Conservation (phyloP, 768 basidiomycete species). For the Naganishia randhawae region DNA sequence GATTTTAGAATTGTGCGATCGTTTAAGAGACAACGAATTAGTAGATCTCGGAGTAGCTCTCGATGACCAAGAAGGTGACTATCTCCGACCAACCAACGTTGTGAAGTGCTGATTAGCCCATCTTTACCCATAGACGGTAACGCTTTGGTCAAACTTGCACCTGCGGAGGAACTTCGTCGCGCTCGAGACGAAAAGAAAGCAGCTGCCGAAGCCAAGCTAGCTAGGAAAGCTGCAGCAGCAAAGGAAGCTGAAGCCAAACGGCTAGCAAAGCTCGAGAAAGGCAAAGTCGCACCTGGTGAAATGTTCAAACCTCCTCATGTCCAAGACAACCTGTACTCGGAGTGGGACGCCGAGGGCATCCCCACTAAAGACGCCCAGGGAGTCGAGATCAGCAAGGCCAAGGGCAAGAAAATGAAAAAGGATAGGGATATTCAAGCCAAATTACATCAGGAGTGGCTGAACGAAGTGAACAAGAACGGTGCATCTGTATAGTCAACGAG, state of each 20-base stretch:
- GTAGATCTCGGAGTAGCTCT: constrained; percentile 92
- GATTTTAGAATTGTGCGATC: constrained; percentile 81
- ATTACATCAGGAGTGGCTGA: constrained; percentile 65
- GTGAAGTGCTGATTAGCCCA: constrained; percentile 20
- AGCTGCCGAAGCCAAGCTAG: constrained; percentile 67
- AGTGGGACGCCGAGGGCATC: constrained; percentile 79
- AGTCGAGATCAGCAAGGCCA: constrained; percentile 76
- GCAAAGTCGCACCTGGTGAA: constrained; percentile 66
- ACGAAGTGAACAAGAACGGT: constrained; percentile 19
- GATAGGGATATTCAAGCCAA: constrained; percentile 69
- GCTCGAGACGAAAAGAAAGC: constrained; percentile 84
- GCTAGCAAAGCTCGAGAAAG: constrained; percentile 76
- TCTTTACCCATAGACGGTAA: constrained; percentile 68
- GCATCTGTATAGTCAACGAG: neutral
- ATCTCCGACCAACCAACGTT: neutral
- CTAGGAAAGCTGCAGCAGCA: constrained; percentile 68
- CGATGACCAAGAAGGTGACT: constrained; percentile 88
- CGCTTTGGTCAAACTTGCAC: constrained; percentile 86
- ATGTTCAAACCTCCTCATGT: constrained; percentile 82
- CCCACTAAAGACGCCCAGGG: constrained; percentile 82
- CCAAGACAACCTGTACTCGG: constrained; percentile 66
- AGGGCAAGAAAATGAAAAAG: constrained; percentile 72
- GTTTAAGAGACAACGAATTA: constrained; percentile 80
- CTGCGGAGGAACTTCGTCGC: constrained; percentile 73
- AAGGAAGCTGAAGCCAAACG: constrained; percentile 53